Evolutionary conservation across 2,329 filamentous ascomycete species (phyloP).

Genomic region (Verticillium isaacii): DNA sequence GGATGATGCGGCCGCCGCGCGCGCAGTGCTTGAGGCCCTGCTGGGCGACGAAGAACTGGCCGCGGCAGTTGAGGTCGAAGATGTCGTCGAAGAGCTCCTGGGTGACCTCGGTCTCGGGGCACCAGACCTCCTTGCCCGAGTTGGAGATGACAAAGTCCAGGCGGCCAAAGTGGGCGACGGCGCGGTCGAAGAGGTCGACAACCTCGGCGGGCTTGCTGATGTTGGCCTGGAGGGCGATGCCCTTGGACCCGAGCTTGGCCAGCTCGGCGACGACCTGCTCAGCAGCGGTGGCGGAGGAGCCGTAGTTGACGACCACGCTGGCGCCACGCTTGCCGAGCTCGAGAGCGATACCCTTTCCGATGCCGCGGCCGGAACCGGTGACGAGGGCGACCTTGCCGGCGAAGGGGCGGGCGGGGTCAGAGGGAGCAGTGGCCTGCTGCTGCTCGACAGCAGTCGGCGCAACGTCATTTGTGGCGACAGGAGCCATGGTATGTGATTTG

Average conservation of each 20-base stretch:
- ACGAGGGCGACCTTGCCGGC: constrained; percentile 54
- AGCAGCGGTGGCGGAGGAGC: constrained; percentile 49
- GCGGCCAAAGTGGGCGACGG: constrained; percentile 60
- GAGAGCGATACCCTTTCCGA: constrained; percentile 61
- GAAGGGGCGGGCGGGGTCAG: constrained; percentile 30
- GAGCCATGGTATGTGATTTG: constrained; percentile 17
- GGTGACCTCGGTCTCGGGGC: constrained; percentile 63
- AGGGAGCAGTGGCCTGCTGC: constrained; percentile 18
- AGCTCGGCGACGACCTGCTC: constrained; percentile 52
- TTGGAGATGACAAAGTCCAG: constrained; percentile 71
- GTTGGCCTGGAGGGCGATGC: constrained; percentile 59
- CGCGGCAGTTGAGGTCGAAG: constrained; percentile 66
- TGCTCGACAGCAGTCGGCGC: constrained; percentile 6
- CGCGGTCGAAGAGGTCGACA: constrained; percentile 58
- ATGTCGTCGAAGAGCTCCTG: constrained; percentile 68
- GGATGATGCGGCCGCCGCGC: constrained; percentile 64
- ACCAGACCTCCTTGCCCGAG: constrained; percentile 67
- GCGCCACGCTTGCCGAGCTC: constrained; percentile 63
- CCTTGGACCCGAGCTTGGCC: constrained; percentile 49
- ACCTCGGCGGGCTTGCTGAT: constrained; percentile 58
- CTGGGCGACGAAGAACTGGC: constrained; percentile 75
- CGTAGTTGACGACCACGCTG: constrained; percentile 64
- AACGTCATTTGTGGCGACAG: constrained; percentile 16
- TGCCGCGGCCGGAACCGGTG: constrained; percentile 62
- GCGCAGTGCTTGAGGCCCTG: constrained; percentile 68